Evolutionary conservation across 2,329 filamentous ascomycete species (phyloP), one percentile per base, ranked within the genome.

Genomic region (Fusarium sulawesiense): DNA sequence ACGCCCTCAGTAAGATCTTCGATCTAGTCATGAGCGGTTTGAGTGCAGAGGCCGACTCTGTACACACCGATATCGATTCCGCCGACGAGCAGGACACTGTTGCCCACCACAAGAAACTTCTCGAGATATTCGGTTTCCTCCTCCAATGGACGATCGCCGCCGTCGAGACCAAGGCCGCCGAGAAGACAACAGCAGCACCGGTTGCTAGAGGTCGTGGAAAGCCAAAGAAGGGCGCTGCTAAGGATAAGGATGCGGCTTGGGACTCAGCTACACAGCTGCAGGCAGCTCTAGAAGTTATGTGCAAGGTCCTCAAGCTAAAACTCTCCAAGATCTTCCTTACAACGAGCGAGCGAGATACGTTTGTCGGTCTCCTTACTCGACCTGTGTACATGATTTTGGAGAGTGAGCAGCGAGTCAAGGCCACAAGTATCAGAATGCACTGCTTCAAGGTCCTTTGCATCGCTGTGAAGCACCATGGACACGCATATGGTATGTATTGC

Each of bases 371-470:
- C 1, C 92, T 99, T 73, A 98, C 96, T 0, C 88, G 96, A 41
- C 94, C 96, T 2, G 92, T 97, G 13, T 99, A 98, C 80, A 89
- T 98, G 80, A 88, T 99, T 25, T 85, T 99, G 44, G 96, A 99
- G 82, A 98, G 92, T 79, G 96, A 99, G 80, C 91, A 94, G 77
- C 89, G 96, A 66, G 92, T 94, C 70, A 99, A 98, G 84, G 92
- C 88, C 75, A 96, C 91, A 27, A 85, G 92, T 7, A 95, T 98
- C 66, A 90, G 94, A 49, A 98, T 98, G 93, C 94, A 98, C 81
- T 93, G 92, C 60, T 99, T 98, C 86, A 97, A 97, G 80, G 94
- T 98, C 21, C 84, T 99, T 10, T 99, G 96, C 77, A 93, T 98
- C 73, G 94, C 97, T 37, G 90, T 99, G 64, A 99, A 99, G 83